Evolutionary conservation across 768 basidiomycete species (phyloP).

Genomic region (Russula emetica): DNA sequence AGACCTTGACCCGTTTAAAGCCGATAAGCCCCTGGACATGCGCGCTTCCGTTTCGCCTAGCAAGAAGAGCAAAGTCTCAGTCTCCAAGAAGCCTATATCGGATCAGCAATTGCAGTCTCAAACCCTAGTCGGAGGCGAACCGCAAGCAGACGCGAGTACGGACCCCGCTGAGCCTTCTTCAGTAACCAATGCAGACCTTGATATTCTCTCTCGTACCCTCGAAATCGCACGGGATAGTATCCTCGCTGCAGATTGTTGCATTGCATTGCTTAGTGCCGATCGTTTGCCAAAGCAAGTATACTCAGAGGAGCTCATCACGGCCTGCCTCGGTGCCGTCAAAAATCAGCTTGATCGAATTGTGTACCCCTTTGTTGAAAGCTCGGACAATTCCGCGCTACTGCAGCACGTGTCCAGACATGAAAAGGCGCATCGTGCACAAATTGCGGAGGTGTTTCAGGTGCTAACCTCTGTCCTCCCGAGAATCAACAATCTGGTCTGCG

Average conservation of each 20-base stretch:
- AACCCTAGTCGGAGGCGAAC: slow-evolving; percentile 39
- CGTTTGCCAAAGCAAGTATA: slow-evolving; percentile 89
- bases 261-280: slow-evolving; percentile 73
- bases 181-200: slow-evolving; percentile 48
- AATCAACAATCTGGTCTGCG: slow-evolving; percentile 68
- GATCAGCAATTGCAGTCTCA: slow-evolving; percentile 44
- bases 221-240: slow-evolving; percentile 69
- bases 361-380: slow-evolving; percentile 82
- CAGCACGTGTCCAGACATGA: slow-evolving; percentile 45
- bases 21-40: slow-evolving; percentile 28
- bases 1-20: slow-evolving; percentile 65
- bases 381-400: slow-evolving; percentile 47
- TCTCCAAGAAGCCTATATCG: slow-evolving; percentile 33
- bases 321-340: slow-evolving; percentile 72
- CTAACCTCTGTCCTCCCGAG: slow-evolving; percentile 67
- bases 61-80: slow-evolving; percentile 46
- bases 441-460: slow-evolving; percentile 69
- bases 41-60: slow-evolving; percentile 29
- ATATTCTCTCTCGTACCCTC: slow-evolving; percentile 47
- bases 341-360: slow-evolving; percentile 74
- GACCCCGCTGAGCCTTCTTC: slow-evolving; percentile 27
- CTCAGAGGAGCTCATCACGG: slow-evolving; percentile 87
- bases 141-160: slow-evolving; percentile 31
- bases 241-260: slow-evolving; percentile 76
- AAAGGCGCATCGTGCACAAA: slow-evolving; percentile 42